Base-by-base conservation (phyloP, 176 grass and related monocot species). In the Pontederia crassipes region DNA sequence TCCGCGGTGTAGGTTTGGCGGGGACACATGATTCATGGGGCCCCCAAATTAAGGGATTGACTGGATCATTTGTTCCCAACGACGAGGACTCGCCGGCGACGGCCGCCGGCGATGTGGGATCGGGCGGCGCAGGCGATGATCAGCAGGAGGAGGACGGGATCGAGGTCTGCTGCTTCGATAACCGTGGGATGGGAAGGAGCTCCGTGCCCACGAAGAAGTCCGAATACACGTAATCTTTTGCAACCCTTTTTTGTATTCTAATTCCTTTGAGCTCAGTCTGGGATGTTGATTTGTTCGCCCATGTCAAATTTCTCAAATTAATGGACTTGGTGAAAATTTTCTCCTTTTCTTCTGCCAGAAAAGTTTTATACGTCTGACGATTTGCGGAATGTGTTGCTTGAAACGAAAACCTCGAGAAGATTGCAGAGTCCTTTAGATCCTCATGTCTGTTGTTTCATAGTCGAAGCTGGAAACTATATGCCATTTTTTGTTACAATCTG, bases 81-180 rank as follows among this genome's bases (percentile, higher is more conserved):
- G 86, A 85, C 58, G 79, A 86, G 40, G 83, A 86, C 61, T 50
- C 65, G 5, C 79, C 69, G 32, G 59, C 61, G 20, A 29, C 28
- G 45, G 65, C 54, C 15, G 69, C 46, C 32, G 75, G 9, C 32
- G 57, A 46, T 27, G 51, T 1, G 32, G 53, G 32, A 55, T 46
- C 15, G 32, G 29, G 20, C 11, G 11, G 10, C 10, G 2, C 45
- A 7, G 46, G 49, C 49, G 62, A 64, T 15, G 62, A 50, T 12
- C 9, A 10, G 28, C 52, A 69, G 45, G 68, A 63, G 20, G 75
- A 10, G 28, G 77, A 86, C n/a, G 88, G 80, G 20, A 67, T 84
- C 27, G 88, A 92, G 80, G 78, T 84, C 26, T 92, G 88, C 65
- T 92, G 80, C 80, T 92, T 86, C 65, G 88, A 92, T 79, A 92